A percentile compares a stretch with the other conserved stretches of the same genome.
Evolutionary conservation across 1,284 basidiomycete species (phyloP).

Genomic region (Ceratobasidium papillatum): DNA sequence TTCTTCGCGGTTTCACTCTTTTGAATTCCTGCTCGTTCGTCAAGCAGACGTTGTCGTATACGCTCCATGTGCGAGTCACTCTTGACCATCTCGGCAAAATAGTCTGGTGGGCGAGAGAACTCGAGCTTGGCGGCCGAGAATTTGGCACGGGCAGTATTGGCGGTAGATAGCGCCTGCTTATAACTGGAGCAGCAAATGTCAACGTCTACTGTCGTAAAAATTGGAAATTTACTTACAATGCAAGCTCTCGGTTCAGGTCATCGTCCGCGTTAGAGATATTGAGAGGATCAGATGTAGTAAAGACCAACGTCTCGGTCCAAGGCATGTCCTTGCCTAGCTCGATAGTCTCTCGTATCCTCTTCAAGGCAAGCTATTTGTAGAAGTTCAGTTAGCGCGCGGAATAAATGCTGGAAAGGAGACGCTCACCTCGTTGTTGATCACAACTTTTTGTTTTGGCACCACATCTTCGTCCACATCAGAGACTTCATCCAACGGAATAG

Average conservation of each 20-base stretch:
- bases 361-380: conserved; percentile 71
- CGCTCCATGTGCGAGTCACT: conserved; percentile 98
- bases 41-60: conserved; percentile 88
- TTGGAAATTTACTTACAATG: conserved; percentile 74
- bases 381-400: background rate
- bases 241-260: conserved; percentile 92
- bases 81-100: conserved; percentile 99
- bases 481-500: conserved; percentile 73
- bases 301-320: conserved; percentile 86
- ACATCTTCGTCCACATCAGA: conserved; percentile 80
- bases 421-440: conserved; percentile 81
- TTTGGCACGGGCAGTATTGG: conserved; percentile 75
- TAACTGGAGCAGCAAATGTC: conserved; percentile 65
- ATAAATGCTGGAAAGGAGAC: conserved; percentile 11
- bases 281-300: conserved; percentile 77
- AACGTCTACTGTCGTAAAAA: background rate
- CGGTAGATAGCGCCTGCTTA: conserved; percentile 91
- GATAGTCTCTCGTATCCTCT: conserved; percentile 81
- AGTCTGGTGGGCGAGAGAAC: conserved; percentile 93
- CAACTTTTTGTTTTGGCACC: conserved; percentile 80
- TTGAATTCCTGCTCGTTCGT: conserved; percentile 90
- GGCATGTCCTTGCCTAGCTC: conserved; percentile 77
- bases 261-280: conserved; percentile 80
- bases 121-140: conserved; percentile 78
- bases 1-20: conserved; percentile 90